These are phyloP conservation scores for Linum lewisii DNA, from an alignment of 345 rosid species.

Conservation along the genomic window DNA sequence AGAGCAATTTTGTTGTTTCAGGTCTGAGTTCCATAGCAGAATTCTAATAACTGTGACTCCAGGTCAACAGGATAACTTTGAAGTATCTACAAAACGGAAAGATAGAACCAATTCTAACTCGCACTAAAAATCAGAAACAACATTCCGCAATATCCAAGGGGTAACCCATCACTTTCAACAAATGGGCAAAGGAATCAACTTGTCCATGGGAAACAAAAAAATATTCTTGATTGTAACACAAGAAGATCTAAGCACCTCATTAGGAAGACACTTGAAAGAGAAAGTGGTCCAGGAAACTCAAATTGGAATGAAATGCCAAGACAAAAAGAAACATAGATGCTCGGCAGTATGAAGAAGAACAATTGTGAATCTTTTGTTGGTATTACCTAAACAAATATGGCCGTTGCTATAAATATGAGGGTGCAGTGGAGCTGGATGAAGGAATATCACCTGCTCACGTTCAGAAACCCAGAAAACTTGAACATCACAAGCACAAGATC, in stretches of 20 bases:
- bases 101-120: not conserved
- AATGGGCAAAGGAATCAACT: constrained; percentile 8
- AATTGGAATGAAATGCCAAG: not conserved
- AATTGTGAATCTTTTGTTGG: not conserved
- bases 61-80: not conserved
- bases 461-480: not conserved
- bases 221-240: not conserved
- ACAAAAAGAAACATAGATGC: not conserved
- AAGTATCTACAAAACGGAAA: not conserved
- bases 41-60: not conserved
- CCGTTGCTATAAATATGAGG: constrained; percentile 98
- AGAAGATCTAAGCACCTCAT: not conserved
- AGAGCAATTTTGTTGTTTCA: not conserved
- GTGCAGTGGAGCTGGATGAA: constrained; percentile 83
- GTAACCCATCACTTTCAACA: constrained; percentile 13
- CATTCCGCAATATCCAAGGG: not conserved
- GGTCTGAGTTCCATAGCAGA: not conserved
- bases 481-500: not conserved
- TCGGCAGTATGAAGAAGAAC: not conserved
- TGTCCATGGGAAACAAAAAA: constrained; percentile 4
- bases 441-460: constrained; percentile 63
- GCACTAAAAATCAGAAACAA: not conserved
- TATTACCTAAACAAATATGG: constrained; percentile 87
- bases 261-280: not conserved
- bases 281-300: constrained; percentile 11